Percentiles rank a stretch among this genome's conserved stretches.
Evolutionary conservation across 495 filamentous ascomycete species (phyloP).

Genomic region (Parachaetomium inaequale): DNA sequence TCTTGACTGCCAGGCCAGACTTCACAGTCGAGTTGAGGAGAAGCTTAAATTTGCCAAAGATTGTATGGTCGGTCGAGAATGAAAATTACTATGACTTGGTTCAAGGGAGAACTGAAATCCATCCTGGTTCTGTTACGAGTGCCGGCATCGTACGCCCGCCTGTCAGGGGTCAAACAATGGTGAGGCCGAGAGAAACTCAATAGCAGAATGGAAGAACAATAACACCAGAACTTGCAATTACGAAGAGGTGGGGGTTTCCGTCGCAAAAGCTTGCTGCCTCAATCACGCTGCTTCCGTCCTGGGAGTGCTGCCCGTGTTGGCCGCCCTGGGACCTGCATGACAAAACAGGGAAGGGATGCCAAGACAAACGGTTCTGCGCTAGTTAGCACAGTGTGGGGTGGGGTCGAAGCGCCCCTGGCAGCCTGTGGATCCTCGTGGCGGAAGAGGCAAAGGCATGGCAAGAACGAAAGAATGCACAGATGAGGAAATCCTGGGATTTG

Average conservation of each 20-base stretch:
- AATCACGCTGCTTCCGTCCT: neutral
- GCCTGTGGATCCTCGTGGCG: neutral
- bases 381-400: neutral
- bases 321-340: constrained; percentile 9
- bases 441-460: neutral
- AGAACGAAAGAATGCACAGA: neutral
- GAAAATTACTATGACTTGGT: too few species aligned
- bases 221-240: neutral
- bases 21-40: neutral
- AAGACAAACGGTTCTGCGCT: constrained; percentile 10
- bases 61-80: too few species aligned
- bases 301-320: neutral
- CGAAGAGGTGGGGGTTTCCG: neutral
- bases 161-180: constrained; percentile 4
- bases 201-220: neutral
- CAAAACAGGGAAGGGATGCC: neutral
- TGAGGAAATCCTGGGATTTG: neutral
- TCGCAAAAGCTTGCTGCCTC: neutral
- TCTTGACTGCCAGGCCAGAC: neutral
- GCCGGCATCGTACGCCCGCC: neutral
- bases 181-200: constrained; percentile 2
- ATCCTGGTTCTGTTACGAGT: neutral
- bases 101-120: neutral
- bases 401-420: neutral
- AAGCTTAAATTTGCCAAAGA: too few species aligned